phyloP scores from a whole-genome alignment of 768 basidiomycete species.

The Clitopilus hobsonii region DNA sequence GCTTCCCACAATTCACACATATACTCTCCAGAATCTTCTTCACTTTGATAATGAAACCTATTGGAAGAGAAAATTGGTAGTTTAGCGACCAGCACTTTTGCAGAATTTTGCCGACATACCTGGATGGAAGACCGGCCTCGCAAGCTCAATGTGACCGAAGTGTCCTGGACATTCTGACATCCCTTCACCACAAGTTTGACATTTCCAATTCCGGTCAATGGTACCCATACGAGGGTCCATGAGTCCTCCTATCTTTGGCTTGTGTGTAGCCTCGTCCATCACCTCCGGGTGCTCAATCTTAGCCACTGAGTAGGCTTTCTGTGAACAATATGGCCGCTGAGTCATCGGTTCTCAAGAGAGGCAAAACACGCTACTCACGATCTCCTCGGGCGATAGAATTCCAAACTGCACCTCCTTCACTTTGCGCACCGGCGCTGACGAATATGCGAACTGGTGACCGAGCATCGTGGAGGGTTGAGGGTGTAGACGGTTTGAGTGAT shows the following conservation, averaged over 20 bases:
- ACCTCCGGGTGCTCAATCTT: conserved; percentile 99
- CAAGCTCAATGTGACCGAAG: conserved; percentile 98
- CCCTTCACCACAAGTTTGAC: conserved; percentile 99
- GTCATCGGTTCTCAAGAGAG: conserved; percentile 4
- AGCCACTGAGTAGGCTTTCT: conserved; percentile 99
- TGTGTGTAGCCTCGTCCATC: conserved; percentile 91
- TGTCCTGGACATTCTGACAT: conserved; percentile 99
- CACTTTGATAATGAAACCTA: conserved; percentile 96
- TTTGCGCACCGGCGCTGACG: conserved; percentile 90
- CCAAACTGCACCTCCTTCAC: conserved; percentile 99
- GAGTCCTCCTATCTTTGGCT: conserved; percentile 88
- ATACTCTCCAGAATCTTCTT: conserved; percentile 99
- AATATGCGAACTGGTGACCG: conserved; percentile 88
- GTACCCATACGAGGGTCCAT: conserved; percentile 99
- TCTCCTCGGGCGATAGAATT: conserved; percentile 98
- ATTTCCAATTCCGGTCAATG: conserved; percentile 96
- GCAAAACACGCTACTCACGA: conserved; percentile 52
- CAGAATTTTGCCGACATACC: conserved; percentile 44
- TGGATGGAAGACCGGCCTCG: conserved; percentile 95
- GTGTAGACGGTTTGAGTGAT: conserved; percentile 8
- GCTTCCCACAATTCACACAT: conserved; percentile 96
- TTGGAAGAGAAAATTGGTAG: neutral
- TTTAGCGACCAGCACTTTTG: neutral
- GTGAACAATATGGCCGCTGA: conserved; percentile 16
- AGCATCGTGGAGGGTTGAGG: conserved; percentile 50